Percentiles rank a stretch among this genome's conserved stretches.
phyloP scores from a whole-genome alignment of 2,329 filamentous ascomycete species.

The Ophiocordyceps sinensis region DNA sequence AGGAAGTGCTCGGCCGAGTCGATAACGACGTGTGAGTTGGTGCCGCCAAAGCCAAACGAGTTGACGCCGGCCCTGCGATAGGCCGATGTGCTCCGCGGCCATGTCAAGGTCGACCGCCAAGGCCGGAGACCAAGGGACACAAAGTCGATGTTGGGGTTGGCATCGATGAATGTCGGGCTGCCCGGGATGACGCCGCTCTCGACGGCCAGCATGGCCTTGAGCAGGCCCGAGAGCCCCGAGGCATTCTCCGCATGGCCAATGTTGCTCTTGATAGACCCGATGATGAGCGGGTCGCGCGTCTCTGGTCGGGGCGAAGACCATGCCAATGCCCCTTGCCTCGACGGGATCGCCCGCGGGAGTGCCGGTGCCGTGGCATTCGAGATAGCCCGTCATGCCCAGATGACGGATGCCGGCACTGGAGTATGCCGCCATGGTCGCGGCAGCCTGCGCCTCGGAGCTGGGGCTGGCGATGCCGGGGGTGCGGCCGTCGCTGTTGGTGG shows the following conservation, averaged over 20 bases:
- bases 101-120: constrained; percentile 13
- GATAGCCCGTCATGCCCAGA: constrained; percentile 13
- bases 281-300: constrained; percentile 7
- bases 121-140: constrained; percentile 13
- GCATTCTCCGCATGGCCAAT: constrained; percentile 30
- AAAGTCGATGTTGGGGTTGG: constrained; percentile 18
- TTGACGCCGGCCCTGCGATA: constrained; percentile 12
- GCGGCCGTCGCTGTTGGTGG: constrained; percentile 26
- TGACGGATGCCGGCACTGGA: constrained; percentile 10
- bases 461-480: constrained; percentile 26
- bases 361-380: constrained; percentile 26
- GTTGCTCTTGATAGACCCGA: constrained; percentile 22
- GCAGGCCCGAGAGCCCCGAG: constrained; percentile 24
- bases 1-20: background rate
- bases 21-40: constrained; percentile 16
- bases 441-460: constrained; percentile 15
- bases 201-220: constrained; percentile 27
- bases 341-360: constrained; percentile 21
- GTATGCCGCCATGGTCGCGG: constrained; percentile 17
- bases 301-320: constrained; percentile 10
- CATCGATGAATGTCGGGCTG: constrained; percentile 9
- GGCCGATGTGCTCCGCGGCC: constrained; percentile 16
- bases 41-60: constrained; percentile 20
- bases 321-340: constrained; percentile 19
- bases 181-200: constrained; percentile 21